Evolutionary conservation across 768 basidiomycete species (phyloP).

Genomic region (Mycena pura): DNA sequence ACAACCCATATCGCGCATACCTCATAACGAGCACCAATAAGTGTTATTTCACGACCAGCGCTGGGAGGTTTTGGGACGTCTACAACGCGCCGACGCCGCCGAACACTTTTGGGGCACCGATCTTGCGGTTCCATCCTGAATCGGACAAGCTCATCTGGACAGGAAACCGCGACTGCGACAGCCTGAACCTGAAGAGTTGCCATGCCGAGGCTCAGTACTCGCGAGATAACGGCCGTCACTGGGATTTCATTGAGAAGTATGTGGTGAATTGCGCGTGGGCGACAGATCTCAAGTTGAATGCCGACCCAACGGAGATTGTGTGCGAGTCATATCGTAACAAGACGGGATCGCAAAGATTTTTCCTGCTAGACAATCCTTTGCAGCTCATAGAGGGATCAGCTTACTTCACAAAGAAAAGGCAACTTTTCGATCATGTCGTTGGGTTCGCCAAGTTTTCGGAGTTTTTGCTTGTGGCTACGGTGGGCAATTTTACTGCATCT

Average conservation of each 20-base stretch:
- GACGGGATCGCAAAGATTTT: slow-evolving; percentile 73
- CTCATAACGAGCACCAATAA: slow-evolving; percentile 73
- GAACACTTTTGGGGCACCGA: slow-evolving; percentile 75
- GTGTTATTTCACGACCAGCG: slow-evolving; percentile 84
- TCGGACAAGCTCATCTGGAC: slow-evolving; percentile 91
- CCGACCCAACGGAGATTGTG: slow-evolving; percentile 88
- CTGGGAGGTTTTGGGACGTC: slow-evolving; percentile 72
- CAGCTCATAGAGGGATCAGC: slow-evolving; percentile 78
- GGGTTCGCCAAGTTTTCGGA: slow-evolving; percentile 97
- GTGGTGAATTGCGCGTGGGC: slow-evolving; percentile 93
- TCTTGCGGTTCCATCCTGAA: slow-evolving; percentile 86
- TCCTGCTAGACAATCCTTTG: slow-evolving; percentile 62
- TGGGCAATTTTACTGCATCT: slow-evolving; percentile 36
- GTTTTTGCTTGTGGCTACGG: slow-evolving; percentile 93
- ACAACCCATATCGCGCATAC: slow-evolving; percentile 84
- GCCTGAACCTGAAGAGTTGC: slow-evolving; percentile 53
- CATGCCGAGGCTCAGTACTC: slow-evolving; percentile 78
- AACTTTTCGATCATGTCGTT: slow-evolving; percentile 84
- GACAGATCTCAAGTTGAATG: slow-evolving; percentile 71
- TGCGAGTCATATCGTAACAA: slow-evolving; percentile 90
- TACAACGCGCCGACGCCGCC: slow-evolving; percentile 69
- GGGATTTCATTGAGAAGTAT: slow-evolving; percentile 82
- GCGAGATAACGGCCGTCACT: slow-evolving; percentile 75
- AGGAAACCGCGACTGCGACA: slow-evolving; percentile 71
- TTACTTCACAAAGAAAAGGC: slow-evolving; percentile 73